A percentile compares a stretch with the other conserved stretches of the same genome.
These are phyloP conservation scores for Litsea cubeba DNA, from an alignment of 164 flowering plant genomes.

Conservation along the genomic window DNA sequence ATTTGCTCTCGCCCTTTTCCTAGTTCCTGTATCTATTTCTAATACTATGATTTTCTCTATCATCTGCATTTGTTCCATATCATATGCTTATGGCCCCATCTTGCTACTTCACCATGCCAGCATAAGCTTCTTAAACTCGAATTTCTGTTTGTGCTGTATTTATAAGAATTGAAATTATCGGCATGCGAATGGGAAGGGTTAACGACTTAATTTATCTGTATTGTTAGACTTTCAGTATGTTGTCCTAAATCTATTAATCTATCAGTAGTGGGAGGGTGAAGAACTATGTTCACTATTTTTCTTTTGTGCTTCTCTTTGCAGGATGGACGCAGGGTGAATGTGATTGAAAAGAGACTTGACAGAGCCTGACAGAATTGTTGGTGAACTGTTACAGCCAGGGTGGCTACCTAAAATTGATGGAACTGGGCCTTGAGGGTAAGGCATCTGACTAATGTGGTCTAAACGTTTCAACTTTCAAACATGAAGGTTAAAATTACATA, in stretches of 20 bases:
- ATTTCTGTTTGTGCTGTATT: not conserved
- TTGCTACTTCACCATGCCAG: too few species aligned
- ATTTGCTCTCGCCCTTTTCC: not conserved
- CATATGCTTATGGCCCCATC: too few species aligned
- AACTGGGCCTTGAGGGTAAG: conserved; percentile 80
- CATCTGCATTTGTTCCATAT: not conserved
- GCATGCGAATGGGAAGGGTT: not conserved
- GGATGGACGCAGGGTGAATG: conserved; percentile 84
- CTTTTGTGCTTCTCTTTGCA: conserved; percentile 20
- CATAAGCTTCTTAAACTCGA: not conserved
- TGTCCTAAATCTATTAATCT: not conserved
- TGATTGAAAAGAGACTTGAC: conserved; percentile 89
- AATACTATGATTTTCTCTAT: not conserved
- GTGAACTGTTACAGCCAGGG: conserved; percentile 96
- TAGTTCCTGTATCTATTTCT: not conserved
- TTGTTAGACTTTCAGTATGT: not conserved
- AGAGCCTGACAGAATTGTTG: conserved; percentile 93
- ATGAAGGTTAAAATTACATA: not conserved
- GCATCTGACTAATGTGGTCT: not conserved
- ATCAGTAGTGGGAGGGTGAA: not conserved
- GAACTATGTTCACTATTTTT: not conserved
- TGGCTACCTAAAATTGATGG: conserved; percentile 84
- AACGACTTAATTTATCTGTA: not conserved
- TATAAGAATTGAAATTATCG: not conserved
- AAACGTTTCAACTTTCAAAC: not conserved